Evolutionary conservation across 768 basidiomycete species (phyloP).

Genomic region (Boletus insuetus): DNA sequence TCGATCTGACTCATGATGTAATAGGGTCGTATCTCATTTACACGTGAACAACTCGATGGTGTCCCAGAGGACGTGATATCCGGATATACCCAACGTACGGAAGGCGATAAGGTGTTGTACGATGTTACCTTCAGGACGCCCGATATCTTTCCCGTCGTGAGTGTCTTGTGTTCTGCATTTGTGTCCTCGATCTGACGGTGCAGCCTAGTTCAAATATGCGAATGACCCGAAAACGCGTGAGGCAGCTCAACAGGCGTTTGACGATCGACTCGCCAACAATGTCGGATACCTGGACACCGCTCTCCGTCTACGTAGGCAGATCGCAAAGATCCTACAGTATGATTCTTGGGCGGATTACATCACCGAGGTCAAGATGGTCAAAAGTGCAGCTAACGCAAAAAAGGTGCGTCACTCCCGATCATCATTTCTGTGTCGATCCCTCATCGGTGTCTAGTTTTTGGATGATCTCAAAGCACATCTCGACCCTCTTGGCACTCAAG

Average conservation of each 20-base stretch:
- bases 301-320: constrained; percentile 66
- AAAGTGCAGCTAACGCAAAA: constrained; percentile 58
- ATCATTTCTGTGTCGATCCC: background rate
- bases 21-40: constrained; percentile 64
- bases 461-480: constrained; percentile 73
- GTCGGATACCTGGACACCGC: constrained; percentile 66
- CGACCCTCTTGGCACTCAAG: constrained; percentile 66
- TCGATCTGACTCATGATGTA: background rate
- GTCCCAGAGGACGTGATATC: constrained; percentile 78
- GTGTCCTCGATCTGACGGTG: background rate
- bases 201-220: constrained; percentile 72
- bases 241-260: constrained; percentile 62
- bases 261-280: constrained; percentile 66
- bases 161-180: constrained; percentile 14
- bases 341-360: constrained; percentile 81
- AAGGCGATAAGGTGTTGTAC: constrained; percentile 56
- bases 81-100: constrained; percentile 68
- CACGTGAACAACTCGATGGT: constrained; percentile 72
- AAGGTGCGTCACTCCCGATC: constrained; percentile 38
- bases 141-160: constrained; percentile 74
- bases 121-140: constrained; percentile 81
- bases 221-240: constrained; percentile 66
- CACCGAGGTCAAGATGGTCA: constrained; percentile 86
- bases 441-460: constrained; percentile 54
- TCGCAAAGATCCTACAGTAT: constrained; percentile 68